Percentiles rank a stretch among this genome's conserved stretches.
phyloP scores from a whole-genome alignment of 2,329 filamentous ascomycete genomes.

The Aureobasidium lini region DNA sequence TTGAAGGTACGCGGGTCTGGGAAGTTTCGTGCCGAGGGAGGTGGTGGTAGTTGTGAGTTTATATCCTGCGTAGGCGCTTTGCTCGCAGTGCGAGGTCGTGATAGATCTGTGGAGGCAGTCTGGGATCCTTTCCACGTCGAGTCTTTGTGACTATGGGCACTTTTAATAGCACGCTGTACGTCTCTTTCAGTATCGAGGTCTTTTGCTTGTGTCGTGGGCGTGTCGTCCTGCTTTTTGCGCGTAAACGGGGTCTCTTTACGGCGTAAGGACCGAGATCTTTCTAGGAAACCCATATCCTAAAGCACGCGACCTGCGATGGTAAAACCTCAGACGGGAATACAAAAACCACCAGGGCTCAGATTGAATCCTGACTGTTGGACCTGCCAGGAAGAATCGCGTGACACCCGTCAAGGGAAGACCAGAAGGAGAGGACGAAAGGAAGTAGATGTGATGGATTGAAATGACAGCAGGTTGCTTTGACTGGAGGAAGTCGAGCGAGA shows the following conservation, averaged over 20 bases:
- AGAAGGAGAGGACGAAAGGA: neutral
- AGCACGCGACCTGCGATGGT: neutral
- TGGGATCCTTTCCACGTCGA: neutral
- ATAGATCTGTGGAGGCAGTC: neutral
- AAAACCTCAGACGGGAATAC: neutral
- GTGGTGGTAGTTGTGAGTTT: neutral
- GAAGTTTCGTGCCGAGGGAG: neutral
- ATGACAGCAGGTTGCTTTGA: neutral
- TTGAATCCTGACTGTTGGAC: neutral
- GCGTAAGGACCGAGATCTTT: constrained; percentile 16
- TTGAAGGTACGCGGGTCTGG: neutral
- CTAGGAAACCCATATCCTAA: constrained; percentile 15
- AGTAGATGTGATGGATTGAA: neutral
- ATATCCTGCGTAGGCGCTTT: neutral
- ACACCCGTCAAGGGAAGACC: neutral
- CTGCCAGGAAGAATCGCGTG: neutral
- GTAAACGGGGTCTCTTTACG: constrained; percentile 14
- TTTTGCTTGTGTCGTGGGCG: constrained; percentile 3
- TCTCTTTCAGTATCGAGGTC: neutral
- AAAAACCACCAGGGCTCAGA: neutral
- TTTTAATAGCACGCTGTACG: neutral
- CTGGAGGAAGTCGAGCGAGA: neutral
- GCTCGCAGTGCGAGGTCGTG: neutral
- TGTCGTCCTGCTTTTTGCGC: constrained; percentile 13
- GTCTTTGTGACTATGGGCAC: neutral